A percentile compares a stretch with the other conserved stretches of the same genome.
phyloP scores from a whole-genome alignment of 768 basidiomycete species.

The Tylopilus balloui region DNA sequence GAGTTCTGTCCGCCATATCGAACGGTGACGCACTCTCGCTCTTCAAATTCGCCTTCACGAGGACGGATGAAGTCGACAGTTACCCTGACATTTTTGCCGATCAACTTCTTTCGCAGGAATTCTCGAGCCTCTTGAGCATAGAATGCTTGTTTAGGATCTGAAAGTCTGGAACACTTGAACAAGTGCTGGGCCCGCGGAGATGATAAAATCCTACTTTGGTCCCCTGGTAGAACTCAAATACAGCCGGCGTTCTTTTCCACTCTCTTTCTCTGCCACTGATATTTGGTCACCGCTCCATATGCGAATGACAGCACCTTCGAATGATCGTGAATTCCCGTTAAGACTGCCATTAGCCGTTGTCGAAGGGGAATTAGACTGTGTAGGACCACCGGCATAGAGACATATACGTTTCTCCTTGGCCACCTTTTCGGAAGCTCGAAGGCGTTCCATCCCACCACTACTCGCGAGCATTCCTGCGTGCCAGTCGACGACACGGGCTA shows the following conservation, averaged over 20 bases:
- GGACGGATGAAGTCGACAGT: slow-evolving; percentile 88
- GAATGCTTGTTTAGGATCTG: slow-evolving; percentile 80
- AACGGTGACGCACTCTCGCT: slow-evolving; percentile 87
- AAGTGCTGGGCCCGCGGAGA: background rate
- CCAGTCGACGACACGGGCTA: slow-evolving; percentile 95
- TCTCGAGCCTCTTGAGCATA: slow-evolving; percentile 93
- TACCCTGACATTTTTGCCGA: slow-evolving; percentile 85
- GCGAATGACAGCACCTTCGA: slow-evolving; percentile 80
- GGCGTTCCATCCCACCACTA: slow-evolving; percentile 79
- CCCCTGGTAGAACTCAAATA: slow-evolving; percentile 87
- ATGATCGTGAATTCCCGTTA: slow-evolving; percentile 47
- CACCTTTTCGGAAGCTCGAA: slow-evolving; percentile 75
- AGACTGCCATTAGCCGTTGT: slow-evolving; percentile 45
- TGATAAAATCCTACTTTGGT: slow-evolving; percentile 56
- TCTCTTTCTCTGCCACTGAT: slow-evolving; percentile 70
- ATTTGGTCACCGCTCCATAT: slow-evolving; percentile 93
- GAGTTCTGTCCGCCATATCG: slow-evolving; percentile 76
- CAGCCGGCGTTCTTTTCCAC: slow-evolving; percentile 71
- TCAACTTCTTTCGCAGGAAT: slow-evolving; percentile 85
- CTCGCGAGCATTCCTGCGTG: slow-evolving; percentile 92
- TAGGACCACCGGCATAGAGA: slow-evolving; percentile 60
- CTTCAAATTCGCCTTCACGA: slow-evolving; percentile 88
- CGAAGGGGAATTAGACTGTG: slow-evolving; percentile 30
- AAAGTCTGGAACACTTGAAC: slow-evolving; percentile 45
- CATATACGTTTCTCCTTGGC: slow-evolving; percentile 73